Conservation (phyloP, 371 early-diverging fungal genomes). For the Chytridium lagenaria region DNA sequence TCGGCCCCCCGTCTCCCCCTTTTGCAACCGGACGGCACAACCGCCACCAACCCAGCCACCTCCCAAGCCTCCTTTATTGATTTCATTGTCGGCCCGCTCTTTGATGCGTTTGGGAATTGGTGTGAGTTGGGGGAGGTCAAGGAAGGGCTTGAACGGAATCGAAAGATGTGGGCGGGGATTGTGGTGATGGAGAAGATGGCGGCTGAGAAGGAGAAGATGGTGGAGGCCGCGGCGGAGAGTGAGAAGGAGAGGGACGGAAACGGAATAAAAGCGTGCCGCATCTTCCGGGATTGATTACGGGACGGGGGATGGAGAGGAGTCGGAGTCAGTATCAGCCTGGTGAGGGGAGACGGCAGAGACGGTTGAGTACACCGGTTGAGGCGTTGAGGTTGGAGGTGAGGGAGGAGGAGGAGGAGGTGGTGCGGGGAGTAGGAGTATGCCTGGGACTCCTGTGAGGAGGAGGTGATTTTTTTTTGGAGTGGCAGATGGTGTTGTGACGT, state of each 20-base stretch:
- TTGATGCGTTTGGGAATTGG: constrained; percentile 53
- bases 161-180: constrained; percentile 33
- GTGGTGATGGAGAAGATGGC: not conserved
- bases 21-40: constrained; percentile 50
- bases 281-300: not conserved
- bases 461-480: too few species aligned
- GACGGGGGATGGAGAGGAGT: not conserved
- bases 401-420: not conserved
- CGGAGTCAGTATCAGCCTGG: not conserved
- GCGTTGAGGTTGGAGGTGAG: not conserved
- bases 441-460: too few species aligned
- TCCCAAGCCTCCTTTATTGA: constrained; percentile 59
- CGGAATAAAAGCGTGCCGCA: not conserved
- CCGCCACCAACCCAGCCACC: constrained; percentile 38
- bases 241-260: not conserved
- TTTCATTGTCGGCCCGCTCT: constrained; percentile 58
- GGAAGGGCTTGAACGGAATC: constrained; percentile 39
- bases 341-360: not conserved
- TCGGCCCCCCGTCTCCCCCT: constrained; percentile 55
- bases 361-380: not conserved
- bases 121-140: constrained; percentile 38
- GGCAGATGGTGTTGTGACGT: not conserved
- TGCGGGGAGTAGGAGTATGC: not conserved
- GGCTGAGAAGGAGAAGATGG: constrained; percentile 6
- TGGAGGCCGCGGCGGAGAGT: not conserved